Conservation (phyloP, 805 yeast genomes). For the Ascoidea asiatica region DNA sequence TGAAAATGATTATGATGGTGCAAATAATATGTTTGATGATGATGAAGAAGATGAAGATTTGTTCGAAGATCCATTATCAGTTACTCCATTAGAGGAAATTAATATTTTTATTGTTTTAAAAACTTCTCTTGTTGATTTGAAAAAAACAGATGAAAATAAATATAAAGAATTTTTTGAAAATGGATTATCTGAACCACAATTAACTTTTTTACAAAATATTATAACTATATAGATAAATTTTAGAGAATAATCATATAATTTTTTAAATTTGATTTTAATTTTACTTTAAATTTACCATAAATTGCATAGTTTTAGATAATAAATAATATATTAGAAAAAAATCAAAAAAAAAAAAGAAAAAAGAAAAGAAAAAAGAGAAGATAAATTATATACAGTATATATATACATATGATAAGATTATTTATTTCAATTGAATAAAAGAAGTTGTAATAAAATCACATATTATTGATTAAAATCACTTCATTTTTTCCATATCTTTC, state of each 20-base stretch:
- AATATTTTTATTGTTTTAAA: conserved; percentile 61
- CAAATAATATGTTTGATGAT: conserved; percentile 19
- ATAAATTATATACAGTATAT: not conserved
- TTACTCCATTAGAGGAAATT: conserved; percentile 64
- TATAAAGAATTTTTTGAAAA: conserved; percentile 35
- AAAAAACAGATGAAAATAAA: conserved; percentile 29
- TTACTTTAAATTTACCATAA: too few species aligned
- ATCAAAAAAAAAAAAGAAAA: too few species aligned
- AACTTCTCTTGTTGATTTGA: conserved; percentile 34
- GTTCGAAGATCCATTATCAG: conserved; percentile 70
- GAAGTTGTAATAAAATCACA: too few species aligned
- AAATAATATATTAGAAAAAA: too few species aligned
- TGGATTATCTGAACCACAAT: conserved; percentile 22
- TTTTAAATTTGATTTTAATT: too few species aligned
- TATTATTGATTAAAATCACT: not conserved
- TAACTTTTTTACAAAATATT: conserved; percentile 12
- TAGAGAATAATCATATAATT: too few species aligned
- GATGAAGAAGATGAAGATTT: conserved; percentile 56
- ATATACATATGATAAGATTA: too few species aligned
- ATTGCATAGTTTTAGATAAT: too few species aligned
- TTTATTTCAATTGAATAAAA: too few species aligned
- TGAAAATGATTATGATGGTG: conserved; percentile 23
- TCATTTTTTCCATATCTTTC: not conserved
- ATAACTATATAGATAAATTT: too few species aligned
- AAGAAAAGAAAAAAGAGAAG: not conserved